Evolutionary conservation across 2,329 filamentous ascomycete genomes (phyloP).

Genomic region (Magnaporthiopsis rhizophila): DNA sequence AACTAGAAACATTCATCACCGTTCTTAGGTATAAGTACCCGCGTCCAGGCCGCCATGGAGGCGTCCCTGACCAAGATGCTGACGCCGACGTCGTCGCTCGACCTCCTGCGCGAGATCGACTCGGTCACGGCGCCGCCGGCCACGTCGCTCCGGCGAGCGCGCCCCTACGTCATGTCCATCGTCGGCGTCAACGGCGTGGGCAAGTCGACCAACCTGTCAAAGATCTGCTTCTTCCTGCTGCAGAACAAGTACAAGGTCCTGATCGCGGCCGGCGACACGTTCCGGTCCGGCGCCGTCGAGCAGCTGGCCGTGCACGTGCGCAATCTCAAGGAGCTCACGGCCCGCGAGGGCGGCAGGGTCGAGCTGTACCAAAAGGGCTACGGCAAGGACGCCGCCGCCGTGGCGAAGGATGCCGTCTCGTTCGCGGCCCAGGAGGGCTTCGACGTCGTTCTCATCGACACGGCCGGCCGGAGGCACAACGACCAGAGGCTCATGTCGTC

Average conservation of each 20-base stretch:
- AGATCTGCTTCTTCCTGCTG: conserved; percentile 95
- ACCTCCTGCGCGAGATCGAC: conserved; percentile 89
- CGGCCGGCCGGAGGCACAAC: conserved; percentile 89
- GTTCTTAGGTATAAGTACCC: conserved; percentile 59
- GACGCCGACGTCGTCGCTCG: conserved; percentile 88
- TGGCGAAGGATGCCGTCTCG: conserved; percentile 87
- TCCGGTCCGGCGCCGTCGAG: conserved; percentile 93
- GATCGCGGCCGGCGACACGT: conserved; percentile 91
- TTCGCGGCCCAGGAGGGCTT: conserved; percentile 68
- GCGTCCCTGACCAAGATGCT: conserved; percentile 90
- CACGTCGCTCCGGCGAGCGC: conserved; percentile 53
- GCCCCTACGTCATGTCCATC: conserved; percentile 95
- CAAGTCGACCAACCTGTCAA: conserved; percentile 95
- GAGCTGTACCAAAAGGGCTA: conserved; percentile 97
- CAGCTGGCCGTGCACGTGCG: conserved; percentile 92
- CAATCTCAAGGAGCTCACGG: conserved; percentile 82
- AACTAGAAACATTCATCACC: conserved; percentile 14
- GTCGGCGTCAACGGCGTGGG: conserved; percentile 98
- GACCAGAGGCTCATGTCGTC: conserved; percentile 94
- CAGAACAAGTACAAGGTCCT: conserved; percentile 96
- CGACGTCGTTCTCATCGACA: conserved; percentile 95
- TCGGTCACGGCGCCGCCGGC: conserved; percentile 60
- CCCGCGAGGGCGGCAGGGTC: conserved; percentile 74
- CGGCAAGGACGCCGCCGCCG: conserved; percentile 91
- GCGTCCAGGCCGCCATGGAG: conserved; percentile 81